Evolutionary conservation across 2,329 filamentous ascomycete genomes (phyloP).

Genomic region (Paecilomyces sp.): DNA sequence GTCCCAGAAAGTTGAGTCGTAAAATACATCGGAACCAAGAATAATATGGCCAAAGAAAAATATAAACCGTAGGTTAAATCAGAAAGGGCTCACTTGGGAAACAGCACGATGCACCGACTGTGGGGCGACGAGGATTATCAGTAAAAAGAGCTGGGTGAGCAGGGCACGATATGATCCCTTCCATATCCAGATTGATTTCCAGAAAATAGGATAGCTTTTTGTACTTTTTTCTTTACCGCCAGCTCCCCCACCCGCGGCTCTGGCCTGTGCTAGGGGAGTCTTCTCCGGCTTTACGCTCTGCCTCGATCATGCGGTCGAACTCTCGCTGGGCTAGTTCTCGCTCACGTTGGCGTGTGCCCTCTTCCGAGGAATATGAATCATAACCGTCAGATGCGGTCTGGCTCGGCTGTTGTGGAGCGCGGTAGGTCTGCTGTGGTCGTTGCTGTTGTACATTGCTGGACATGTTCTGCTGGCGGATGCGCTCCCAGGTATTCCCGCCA

Average conservation of each 20-base stretch:
- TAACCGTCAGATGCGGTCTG: constrained; percentile 2
- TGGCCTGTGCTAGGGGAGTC: background rate
- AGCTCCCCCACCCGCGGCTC: background rate
- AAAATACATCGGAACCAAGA: background rate
- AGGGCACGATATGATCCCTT: too few species aligned
- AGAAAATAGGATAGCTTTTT: too few species aligned
- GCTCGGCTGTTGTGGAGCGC: constrained; percentile 2
- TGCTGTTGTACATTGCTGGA: background rate
- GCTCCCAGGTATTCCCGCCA: constrained; percentile 31
- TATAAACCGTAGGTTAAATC: background rate
- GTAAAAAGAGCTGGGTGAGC: too few species aligned
- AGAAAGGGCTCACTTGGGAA: too few species aligned
- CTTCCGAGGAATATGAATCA: constrained; percentile 3
- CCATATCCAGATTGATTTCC: too few species aligned
- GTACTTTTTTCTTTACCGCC: background rate
- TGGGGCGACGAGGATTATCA: too few species aligned
- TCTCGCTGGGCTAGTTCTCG: constrained; percentile 35
- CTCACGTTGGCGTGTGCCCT: constrained; percentile 17
- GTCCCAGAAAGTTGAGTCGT: background rate
- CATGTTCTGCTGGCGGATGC: constrained; percentile 24
- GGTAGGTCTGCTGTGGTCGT: background rate
- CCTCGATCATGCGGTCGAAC: constrained; percentile 37
- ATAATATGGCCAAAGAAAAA: background rate
- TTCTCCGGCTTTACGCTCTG: constrained; percentile 16
- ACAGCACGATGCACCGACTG: too few species aligned